Base-by-base conservation (phyloP, 805 yeast species). In the Lipomyces sp. region DNA sequence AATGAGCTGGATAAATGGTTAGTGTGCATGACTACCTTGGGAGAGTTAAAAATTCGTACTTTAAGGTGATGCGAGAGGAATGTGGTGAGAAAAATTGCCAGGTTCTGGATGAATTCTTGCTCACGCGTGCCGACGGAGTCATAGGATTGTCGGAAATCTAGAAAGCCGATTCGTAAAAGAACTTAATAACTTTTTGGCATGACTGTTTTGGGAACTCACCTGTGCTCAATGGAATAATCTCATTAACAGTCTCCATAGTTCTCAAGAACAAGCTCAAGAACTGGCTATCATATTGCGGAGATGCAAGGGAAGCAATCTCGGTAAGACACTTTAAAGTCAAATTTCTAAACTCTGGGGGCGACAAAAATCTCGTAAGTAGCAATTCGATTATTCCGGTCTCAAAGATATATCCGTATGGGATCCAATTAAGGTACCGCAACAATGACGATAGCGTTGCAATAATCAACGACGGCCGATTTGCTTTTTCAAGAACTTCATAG, bases 21-120 rank as follows among this genome's bases (percentile, higher is more conserved):
- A 63, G 59, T 32, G 18, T 39, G 29, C 24, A 54, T 33, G 24
- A 24, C 24, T 24, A 24, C 39, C 11, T 35, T 15, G 11, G 2
- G 11, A 7, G n/a, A 10, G n/a, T 29, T 11, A 55, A 55, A 13
- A 37, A 37, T 13, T 37, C 42, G 29, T 54, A 63, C 64, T 64
- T 81, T 80, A 74, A 95, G 94, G 77, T 95, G 97, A 76, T 87
- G 87, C 45, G 88, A 80, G 70, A 95, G 81, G 75, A 90, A 94
- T 2, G 97, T 90, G 62, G 95, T 88, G 73, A 95, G 83, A 77
- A 89, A 95, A 90, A 94, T 88, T 18, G 98, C 97, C 74, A 95
- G 84, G 81, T 95, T 97, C 79, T 95, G 97, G 73, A 95, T 85
- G 75, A 93, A 93, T 50, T 95, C 93, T 81, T 95, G 98, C 76